Base-by-base conservation (phyloP, 139 green algal species). In the Axilococcus clingmanii region DNA sequence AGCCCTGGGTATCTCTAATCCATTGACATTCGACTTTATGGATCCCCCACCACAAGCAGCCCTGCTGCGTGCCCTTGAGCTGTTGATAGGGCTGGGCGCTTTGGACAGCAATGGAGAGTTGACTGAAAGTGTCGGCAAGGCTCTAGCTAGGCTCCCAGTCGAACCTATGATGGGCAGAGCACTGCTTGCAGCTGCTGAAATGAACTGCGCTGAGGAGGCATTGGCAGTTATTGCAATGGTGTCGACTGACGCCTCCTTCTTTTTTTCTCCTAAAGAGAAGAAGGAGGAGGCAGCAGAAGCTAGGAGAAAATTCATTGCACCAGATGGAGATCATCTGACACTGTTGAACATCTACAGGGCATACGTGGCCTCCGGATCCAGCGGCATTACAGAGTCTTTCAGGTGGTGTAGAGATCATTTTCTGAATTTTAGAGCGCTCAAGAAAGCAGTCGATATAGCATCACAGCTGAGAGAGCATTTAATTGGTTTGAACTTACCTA, bases 1-100 rank as follows among this genome's bases (percentile, higher is more conserved):
- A 68, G 79, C 87, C 1, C 64, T 97, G 34, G 89, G 89, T 3
- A 73, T 97, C 0, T 72, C 87, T 52, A 88, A 95, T 68, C 68
- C 95, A 41, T 77, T 94, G 65, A 60, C 58, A 6, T 97, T 97
- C 74, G 77, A 89, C 40, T 97, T 84, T 75, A 73, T 95, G 52
- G 69, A 83, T n/a, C 76, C 90, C 4, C 89, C 89, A 8, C 85
- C 89, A 5, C 72, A 81, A 25, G 74, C 89, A 50, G 70, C 84
- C 30, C 77, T 95, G 61, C 71, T 96, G 50, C 79, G 72, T 34
- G 77, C 82, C 0, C 46, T 91, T 46, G 78, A 91, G 67, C 63
- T 85, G 48, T 64, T 93, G 54, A 71, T 71, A 45, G 76, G 76
- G 2, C 67, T 96, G 20, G 79, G 83, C 0, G 88, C 87, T 0